Evolutionary conservation across 129 eudicot species (phyloP).

Genomic region (Arctium minus): DNA sequence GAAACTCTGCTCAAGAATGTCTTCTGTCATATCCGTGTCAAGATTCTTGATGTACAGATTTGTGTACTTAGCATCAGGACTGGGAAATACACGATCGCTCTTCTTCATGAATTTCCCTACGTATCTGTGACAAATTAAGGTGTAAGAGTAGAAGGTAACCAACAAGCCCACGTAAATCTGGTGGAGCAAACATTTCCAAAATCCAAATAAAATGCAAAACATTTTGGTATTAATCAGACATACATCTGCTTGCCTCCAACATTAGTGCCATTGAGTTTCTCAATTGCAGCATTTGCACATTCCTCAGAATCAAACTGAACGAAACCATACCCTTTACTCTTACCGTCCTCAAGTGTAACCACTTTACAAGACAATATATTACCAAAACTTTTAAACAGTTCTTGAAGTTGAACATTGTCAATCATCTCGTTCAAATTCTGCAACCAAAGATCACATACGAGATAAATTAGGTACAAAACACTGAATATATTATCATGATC

Average conservation of each 20-base stretch:
- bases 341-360: slow-evolving; percentile 59
- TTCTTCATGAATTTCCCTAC: slow-evolving; percentile 71
- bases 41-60: slow-evolving; percentile 84
- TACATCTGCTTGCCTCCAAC: slow-evolving; percentile 84
- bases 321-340: slow-evolving; percentile 88
- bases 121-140: slow-evolving; percentile 35
- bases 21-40: slow-evolving; percentile 57
- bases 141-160: neutral
- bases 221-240: slow-evolving; percentile 6
- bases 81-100: slow-evolving; percentile 54
- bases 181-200: neutral
- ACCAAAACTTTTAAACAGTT: slow-evolving; percentile 67
- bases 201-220: neutral
- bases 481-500: neutral
- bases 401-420: slow-evolving; percentile 66
- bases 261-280: slow-evolving; percentile 61
- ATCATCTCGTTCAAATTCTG: slow-evolving; percentile 72
- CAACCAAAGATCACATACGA: slow-evolving; percentile 22
- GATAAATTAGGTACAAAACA: neutral
- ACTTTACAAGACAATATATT: slow-evolving; percentile 80
- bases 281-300: slow-evolving; percentile 76
- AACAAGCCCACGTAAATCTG: neutral
- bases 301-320: slow-evolving; percentile 79
- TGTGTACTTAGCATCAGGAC: slow-evolving; percentile 51
- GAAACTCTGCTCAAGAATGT: slow-evolving; percentile 52